Percentiles rank a stretch among this genome's conserved stretches.
phyloP scores from a whole-genome alignment of 2,329 filamentous ascomycete genomes.

The Pyricularia grisea region DNA sequence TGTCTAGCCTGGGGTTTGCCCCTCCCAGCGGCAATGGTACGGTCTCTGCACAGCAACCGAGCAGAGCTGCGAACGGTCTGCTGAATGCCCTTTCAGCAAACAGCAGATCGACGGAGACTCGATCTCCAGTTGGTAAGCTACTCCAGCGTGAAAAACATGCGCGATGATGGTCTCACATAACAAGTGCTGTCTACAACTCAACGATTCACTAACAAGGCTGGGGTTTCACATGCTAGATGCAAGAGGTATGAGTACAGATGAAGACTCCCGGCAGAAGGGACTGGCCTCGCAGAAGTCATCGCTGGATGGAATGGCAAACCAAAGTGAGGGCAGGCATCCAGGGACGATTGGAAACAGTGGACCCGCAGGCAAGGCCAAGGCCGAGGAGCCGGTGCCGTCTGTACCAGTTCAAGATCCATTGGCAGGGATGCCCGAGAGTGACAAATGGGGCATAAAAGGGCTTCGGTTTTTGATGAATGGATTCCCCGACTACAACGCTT shows the following conservation, averaged over 20 bases:
- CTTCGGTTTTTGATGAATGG: slow-evolving; percentile 54
- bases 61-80: slow-evolving; percentile 47
- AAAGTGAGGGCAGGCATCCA: slow-evolving; percentile 26
- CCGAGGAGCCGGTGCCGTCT: slow-evolving; percentile 24
- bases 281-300: slow-evolving; percentile 22
- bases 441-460: slow-evolving; percentile 58
- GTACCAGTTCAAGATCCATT: slow-evolving; percentile 45
- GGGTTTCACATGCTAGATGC: slow-evolving; percentile 34
- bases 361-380: slow-evolving; percentile 27
- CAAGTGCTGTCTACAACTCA: slow-evolving; percentile 15
- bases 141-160: slow-evolving; percentile 22
- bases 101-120: slow-evolving; percentile 36
- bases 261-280: slow-evolving; percentile 36
- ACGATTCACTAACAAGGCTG: slow-evolving; percentile 1
- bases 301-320: slow-evolving; percentile 22
- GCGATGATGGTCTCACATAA: slow-evolving; percentile 4
- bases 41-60: slow-evolving; percentile 27
- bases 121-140: slow-evolving; percentile 34
- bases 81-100: slow-evolving; percentile 56
- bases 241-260: too few species aligned
- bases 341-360: slow-evolving; percentile 39
- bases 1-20: slow-evolving; percentile 45
- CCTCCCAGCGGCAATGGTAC: slow-evolving; percentile 27
- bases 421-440: slow-evolving; percentile 49
- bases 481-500: slow-evolving; percentile 52